These are phyloP conservation scores for Jatropha podagrica DNA, from an alignment of 441 rosid genomes.

Conservation along the genomic window DNA sequence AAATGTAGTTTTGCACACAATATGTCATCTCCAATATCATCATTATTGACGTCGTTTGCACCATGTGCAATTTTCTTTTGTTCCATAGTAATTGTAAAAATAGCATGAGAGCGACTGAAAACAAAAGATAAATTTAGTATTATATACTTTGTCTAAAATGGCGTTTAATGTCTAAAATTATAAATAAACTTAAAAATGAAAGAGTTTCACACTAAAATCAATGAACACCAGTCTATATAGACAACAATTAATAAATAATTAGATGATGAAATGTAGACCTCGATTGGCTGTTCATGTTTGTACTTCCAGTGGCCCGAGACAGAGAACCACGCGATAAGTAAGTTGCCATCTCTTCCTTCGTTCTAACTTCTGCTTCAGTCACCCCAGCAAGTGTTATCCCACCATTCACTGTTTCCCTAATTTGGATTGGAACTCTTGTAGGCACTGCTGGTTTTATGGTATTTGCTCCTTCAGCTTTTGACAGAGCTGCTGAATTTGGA, in stretches of 20 bases:
- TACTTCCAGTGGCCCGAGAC: conserved; percentile 90
- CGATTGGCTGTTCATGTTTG: conserved; percentile 98
- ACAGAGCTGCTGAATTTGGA: conserved; percentile 40
- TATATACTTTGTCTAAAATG: not conserved
- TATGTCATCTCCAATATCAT: conserved; percentile 72
- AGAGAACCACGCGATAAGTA: conserved; percentile 74
- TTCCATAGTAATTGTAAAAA: conserved; percentile 88
- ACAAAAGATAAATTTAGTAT: not conserved
- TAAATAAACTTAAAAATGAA: not conserved
- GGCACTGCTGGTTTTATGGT: conserved; percentile 44
- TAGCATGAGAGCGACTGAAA: conserved; percentile 96
- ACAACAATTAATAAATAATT: not conserved
- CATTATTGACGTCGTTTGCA: conserved; percentile 32
- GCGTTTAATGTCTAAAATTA: not conserved
- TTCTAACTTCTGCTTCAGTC: conserved; percentile 87
- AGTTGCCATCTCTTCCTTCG: conserved; percentile 88
- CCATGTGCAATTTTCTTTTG: conserved; percentile 66
- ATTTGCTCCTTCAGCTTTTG: conserved; percentile 49
- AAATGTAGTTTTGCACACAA: conserved; percentile 91
- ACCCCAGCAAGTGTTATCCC: conserved; percentile 97
- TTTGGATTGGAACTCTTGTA: conserved; percentile 79
- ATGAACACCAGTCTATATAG: not conserved
- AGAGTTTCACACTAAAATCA: not conserved
- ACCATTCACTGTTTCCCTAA: conserved; percentile 83
- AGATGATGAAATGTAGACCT: conserved; percentile 42